Evolutionary conservation across 2,329 filamentous ascomycete genomes (phyloP).

Genomic region (Rasamsonia emersonii): DNA sequence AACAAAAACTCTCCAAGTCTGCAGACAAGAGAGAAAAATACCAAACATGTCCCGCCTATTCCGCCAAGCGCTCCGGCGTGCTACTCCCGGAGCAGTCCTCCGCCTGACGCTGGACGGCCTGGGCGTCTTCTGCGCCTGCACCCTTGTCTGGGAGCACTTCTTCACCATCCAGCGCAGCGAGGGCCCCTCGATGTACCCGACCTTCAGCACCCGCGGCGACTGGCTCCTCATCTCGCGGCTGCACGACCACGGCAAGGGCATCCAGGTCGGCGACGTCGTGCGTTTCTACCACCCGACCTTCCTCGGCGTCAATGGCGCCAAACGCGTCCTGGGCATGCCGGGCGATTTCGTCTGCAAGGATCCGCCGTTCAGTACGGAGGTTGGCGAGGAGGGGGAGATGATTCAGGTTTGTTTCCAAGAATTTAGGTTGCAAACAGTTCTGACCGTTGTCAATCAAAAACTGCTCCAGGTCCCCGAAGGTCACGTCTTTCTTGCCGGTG

Average conservation of each 20-base stretch:
- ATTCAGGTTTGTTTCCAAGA: conserved; percentile 43
- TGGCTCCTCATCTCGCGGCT: conserved; percentile 59
- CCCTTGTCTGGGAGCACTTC: conserved; percentile 47
- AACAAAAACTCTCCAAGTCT: not conserved
- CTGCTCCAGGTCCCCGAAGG: conserved; percentile 66
- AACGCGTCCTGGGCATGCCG: conserved; percentile 69
- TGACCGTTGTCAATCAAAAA: not conserved
- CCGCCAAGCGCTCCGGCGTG: conserved; percentile 17
- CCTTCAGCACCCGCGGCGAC: conserved; percentile 60
- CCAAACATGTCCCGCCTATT: conserved; percentile 22
- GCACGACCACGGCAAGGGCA: conserved; percentile 58
- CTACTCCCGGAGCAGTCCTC: conserved; percentile 16
- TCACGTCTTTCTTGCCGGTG: conserved; percentile 84
- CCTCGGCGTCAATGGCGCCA: conserved; percentile 55
- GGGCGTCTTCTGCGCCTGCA: conserved; percentile 27
- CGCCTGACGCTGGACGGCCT: conserved; percentile 22
- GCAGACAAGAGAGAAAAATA: conserved; percentile 1
- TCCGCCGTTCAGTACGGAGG: conserved; percentile 24
- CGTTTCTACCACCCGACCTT: conserved; percentile 67
- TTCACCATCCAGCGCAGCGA: conserved; percentile 51
- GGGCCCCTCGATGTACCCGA: conserved; percentile 86
- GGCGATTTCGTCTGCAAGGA: conserved; percentile 48
- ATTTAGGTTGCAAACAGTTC: not conserved
- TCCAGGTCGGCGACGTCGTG: conserved; percentile 76
- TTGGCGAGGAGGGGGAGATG: conserved; percentile 29